Base-by-base conservation (phyloP, 2,329 filamentous ascomycete genomes). In the Xylariaceae sp. region DNA sequence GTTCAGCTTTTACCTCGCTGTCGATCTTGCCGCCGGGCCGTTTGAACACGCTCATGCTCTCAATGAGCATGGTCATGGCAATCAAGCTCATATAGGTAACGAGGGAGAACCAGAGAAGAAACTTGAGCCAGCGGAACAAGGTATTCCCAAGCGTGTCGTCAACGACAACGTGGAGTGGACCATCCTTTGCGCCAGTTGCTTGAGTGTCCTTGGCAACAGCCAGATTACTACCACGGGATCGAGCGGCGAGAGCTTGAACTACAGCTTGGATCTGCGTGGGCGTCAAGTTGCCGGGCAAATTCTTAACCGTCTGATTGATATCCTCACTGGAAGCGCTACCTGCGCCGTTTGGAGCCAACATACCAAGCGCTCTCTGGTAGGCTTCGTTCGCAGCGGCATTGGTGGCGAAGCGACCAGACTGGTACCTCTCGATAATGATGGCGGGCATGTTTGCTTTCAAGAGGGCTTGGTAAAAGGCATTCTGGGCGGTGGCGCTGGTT, bases 81-180 rank as follows among this genome's bases (percentile, higher is more conserved):
- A 96, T 86, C 64, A 97, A 78, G 57, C 86, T 87, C 55, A 96
- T 80, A 69, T 97, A 99, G 29, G 85, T 86, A 66, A 91, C 79
- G 50, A 97, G 81, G 54, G 82, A 84, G 65, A 96, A 96, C 70
- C 86, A 88, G 44, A 91, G 75, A 49, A 96, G 66, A 71, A 96
- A 96, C 73, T 91, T 96, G 74, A 93, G 79, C 93, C 92, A 97
- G 71, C 91, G 90, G 76, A 97, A 96, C 58, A 97, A 81, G 29
- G 84, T 82, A 61, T 84, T 87, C 52, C 90, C 87, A 50, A 90
- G 81, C 16, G 91, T 91, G 73, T 99, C 95, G 67, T 98, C 93
- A 5, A 99, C 91, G 12, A 98, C 90, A 42, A 99, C 95, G 70
- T 98, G 93, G 23, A 99, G 84, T n/a, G 93, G 93, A 45, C 89